A percentile compares a stretch with the other conserved stretches of the same genome.
Conservation (phyloP, 1,284 basidiomycete species). For the Baeospora myosura region DNA sequence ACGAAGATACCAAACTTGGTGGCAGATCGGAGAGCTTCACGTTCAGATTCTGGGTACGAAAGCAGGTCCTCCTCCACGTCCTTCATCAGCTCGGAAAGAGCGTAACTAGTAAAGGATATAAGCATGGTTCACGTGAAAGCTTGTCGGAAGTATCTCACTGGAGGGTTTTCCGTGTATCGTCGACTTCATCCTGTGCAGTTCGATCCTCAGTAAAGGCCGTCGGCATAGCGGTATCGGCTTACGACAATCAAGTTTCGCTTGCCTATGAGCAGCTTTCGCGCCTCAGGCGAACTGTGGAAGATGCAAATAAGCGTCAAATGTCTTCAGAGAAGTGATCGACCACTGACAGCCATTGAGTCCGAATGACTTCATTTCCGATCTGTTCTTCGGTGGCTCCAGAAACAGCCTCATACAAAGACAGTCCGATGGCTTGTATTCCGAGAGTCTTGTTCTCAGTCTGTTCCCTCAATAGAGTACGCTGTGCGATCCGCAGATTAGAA, state of each 20-base stretch:
- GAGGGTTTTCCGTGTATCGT: slow-evolving; percentile 88
- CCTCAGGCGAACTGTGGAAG: slow-evolving; percentile 45
- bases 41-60: slow-evolving; percentile 58
- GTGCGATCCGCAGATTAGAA: not conserved
- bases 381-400: slow-evolving; percentile 71
- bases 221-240: too few species aligned
- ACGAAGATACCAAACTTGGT: slow-evolving; percentile 89
- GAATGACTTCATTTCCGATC: slow-evolving; percentile 77
- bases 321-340: not conserved
- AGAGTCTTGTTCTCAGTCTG: slow-evolving; percentile 69
- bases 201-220: too few species aligned
- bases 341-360: slow-evolving; percentile 88
- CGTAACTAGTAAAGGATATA: slow-evolving; percentile 52
- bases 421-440: slow-evolving; percentile 87
- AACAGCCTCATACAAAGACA: slow-evolving; percentile 86
- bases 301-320: slow-evolving; percentile 7
- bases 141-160: slow-evolving; percentile 52
- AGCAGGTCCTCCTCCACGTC: slow-evolving; percentile 76
- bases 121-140: not conserved
- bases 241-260: slow-evolving; percentile 79
- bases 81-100: slow-evolving; percentile 77
- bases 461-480: slow-evolving; percentile 85
- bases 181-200: slow-evolving; percentile 88
- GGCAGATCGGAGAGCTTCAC: slow-evolving; percentile 51
- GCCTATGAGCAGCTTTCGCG: slow-evolving; percentile 70